Percentiles rank a stretch among this genome's conserved stretches.
phyloP scores from a whole-genome alignment of 768 basidiomycete genomes.

The Trametes elegans region DNA sequence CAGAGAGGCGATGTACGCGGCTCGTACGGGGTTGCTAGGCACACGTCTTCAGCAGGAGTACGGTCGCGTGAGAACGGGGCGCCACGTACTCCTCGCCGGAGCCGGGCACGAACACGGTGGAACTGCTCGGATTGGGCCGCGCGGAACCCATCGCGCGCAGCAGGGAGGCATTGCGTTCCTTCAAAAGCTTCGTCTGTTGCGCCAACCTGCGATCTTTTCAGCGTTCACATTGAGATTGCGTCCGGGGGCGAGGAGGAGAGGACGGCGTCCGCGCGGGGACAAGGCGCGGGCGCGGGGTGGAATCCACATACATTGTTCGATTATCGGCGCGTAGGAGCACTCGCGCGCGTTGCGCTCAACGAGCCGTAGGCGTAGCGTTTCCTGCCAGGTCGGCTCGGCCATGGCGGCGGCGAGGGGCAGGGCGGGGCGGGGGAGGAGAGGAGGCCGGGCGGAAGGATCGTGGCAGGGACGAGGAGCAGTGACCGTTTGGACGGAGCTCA shows the following conservation, averaged over 20 bases:
- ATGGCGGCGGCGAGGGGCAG: slow-evolving; percentile 39
- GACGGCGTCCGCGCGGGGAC: neutral
- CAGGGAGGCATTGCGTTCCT: slow-evolving; percentile 88
- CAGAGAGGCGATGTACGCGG: slow-evolving; percentile 87
- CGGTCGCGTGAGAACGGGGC: neutral
- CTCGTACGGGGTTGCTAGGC: slow-evolving; percentile 75
- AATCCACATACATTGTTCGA: slow-evolving; percentile 85
- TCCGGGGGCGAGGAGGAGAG: slow-evolving; percentile 4
- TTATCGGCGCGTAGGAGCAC: slow-evolving; percentile 76
- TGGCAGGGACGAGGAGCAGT: slow-evolving; percentile 15
- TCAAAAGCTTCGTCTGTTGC: slow-evolving; percentile 87
- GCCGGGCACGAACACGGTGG: slow-evolving; percentile 59
- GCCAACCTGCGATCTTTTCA: slow-evolving; percentile 84
- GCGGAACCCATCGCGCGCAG: slow-evolving; percentile 81
- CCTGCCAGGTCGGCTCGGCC: slow-evolving; percentile 86
- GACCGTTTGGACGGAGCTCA: slow-evolving; percentile 27
- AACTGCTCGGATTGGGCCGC: slow-evolving; percentile 56
- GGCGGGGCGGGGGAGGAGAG: neutral
- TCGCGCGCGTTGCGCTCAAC: slow-evolving; percentile 82
- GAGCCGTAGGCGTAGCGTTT: slow-evolving; percentile 73
- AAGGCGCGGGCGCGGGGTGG: slow-evolving; percentile 4
- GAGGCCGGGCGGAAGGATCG: slow-evolving; percentile 4
- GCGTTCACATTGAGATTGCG: slow-evolving; percentile 24
- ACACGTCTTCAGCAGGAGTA: neutral
- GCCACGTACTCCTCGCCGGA: slow-evolving; percentile 68